phyloP scores from a whole-genome alignment of 371 early-diverging fungal genomes.

The Mucor velutinosus region DNA sequence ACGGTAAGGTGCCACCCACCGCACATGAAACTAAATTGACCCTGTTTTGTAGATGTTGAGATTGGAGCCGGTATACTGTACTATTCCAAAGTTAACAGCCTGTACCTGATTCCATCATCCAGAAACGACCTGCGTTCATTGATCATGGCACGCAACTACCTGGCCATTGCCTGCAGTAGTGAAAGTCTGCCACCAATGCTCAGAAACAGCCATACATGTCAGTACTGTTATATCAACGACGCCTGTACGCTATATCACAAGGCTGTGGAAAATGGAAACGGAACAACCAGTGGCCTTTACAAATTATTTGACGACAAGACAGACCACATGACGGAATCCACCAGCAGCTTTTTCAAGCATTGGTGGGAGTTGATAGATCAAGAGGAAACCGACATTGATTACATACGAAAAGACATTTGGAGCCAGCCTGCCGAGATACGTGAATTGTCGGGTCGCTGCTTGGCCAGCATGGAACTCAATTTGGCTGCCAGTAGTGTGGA shows the following conservation, averaged over 20 bases:
- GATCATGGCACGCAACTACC: conserved; percentile 73
- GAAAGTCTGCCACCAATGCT: conserved; percentile 71
- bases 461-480: conserved; percentile 25
- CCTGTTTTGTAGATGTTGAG: conserved; percentile 50
- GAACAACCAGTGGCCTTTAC: conserved; percentile 55
- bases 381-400: conserved; percentile 78
- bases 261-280: conserved; percentile 70
- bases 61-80: conserved; percentile 75
- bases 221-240: conserved; percentile 66
- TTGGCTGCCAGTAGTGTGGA: background rate
- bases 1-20: conserved; percentile 51
- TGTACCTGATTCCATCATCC: conserved; percentile 62
- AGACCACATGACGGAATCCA: conserved; percentile 59
- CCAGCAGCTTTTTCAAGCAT: conserved; percentile 69
- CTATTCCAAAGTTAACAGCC: conserved; percentile 70
- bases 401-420: conserved; percentile 83
- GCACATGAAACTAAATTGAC: background rate
- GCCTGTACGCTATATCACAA: conserved; percentile 77
- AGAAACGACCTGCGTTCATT: conserved; percentile 73
- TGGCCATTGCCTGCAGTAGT: conserved; percentile 58
- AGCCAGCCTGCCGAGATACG: conserved; percentile 52
- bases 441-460: conserved; percentile 37
- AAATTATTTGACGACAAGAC: conserved; percentile 64
- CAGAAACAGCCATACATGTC: conserved; percentile 65
- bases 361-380: conserved; percentile 81